Conservation (phyloP, 352 stramenopile genomes). For the Globisporangium orthogonon region DNA sequence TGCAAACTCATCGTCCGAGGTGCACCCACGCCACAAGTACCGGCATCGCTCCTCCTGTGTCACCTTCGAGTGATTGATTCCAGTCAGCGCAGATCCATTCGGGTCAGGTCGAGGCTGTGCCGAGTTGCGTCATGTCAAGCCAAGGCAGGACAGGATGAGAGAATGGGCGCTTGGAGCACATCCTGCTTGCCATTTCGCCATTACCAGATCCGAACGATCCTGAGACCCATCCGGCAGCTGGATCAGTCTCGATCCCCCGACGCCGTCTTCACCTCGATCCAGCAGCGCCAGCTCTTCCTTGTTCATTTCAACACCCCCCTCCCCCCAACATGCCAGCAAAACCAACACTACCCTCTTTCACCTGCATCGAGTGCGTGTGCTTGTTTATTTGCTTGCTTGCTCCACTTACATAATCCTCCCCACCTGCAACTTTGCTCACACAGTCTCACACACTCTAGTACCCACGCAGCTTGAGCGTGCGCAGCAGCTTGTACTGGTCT, state of each 20-base stretch:
- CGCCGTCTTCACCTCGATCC: too few relatives aligned
- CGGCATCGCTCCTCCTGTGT: not conserved
- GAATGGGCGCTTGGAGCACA: not conserved
- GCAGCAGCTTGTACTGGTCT: conserved; percentile 48
- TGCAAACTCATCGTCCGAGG: not conserved
- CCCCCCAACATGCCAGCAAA: not conserved
- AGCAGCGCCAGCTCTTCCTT: too few relatives aligned
- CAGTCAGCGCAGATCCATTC: not conserved
- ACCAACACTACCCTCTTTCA: not conserved
- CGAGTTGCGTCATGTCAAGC: too few relatives aligned
- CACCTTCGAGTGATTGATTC: not conserved
- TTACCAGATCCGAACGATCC: not conserved
- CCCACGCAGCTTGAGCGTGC: conserved; percentile 33
- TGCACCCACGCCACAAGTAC: not conserved
- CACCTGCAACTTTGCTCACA: not conserved
- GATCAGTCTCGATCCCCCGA: not conserved
- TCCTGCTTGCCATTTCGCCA: not conserved
- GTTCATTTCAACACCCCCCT: not conserved
- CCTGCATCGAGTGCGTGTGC: too few relatives aligned
- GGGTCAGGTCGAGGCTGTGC: not conserved
- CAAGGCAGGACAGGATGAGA: not conserved
- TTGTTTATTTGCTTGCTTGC: not conserved
- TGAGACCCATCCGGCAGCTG: not conserved
- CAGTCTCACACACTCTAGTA: conserved; percentile 1
- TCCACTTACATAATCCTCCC: not conserved